Base-by-base conservation (phyloP, 139 green algal species). In the Zygnema cylindricum region DNA sequence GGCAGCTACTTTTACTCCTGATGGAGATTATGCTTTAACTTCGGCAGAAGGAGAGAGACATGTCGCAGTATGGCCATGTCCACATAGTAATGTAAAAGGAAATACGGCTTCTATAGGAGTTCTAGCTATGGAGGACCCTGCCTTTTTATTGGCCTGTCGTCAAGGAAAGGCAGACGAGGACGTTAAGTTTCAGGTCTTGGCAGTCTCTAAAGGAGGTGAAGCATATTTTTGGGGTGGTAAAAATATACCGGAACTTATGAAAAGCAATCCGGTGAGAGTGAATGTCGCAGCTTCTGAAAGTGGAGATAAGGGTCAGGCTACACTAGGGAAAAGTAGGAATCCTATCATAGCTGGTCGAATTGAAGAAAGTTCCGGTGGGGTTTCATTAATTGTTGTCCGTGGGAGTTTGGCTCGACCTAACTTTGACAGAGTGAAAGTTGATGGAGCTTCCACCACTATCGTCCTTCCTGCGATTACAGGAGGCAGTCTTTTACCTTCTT, bases 61-160 rank as follows among this genome's bases (percentile, higher is more conserved):
- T 25, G 89, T 96, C 7, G 92, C 94, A 0, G 55, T 96, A 0
- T 96, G 94, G 94, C 54, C 11, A 54, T 88, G 73, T 16, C 73
- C 76, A 23, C 3, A 16, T 43, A 16, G 3, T 16, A 79, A 16
- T 11, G 83, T 30, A 25, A 22, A 86, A 36, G 81, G 71, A 25
- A 55, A 3, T 88, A 38, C 42, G n/a, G 63, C 33, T 42, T 71
- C 76, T 2, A 21, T 41, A 3, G 84, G 36, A 1, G 30, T 69
- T 21, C 35, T 89, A 75, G 63, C 75, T 21, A 89, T 89, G 84
- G 84, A 89, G 35, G 84, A 89, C 1, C 84, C 84, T 40, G 84
- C 75, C 2, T 16, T 84, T 32, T 16, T 76, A 2, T 2, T 89
- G 7, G 38, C 23, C n/a, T 89, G 84, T 22, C 7, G 2, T 3